Percentiles rank a stretch among this genome's conserved stretches.
Conservation (phyloP, 2,329 filamentous ascomycete species). For the Coniochaeta sp. region DNA sequence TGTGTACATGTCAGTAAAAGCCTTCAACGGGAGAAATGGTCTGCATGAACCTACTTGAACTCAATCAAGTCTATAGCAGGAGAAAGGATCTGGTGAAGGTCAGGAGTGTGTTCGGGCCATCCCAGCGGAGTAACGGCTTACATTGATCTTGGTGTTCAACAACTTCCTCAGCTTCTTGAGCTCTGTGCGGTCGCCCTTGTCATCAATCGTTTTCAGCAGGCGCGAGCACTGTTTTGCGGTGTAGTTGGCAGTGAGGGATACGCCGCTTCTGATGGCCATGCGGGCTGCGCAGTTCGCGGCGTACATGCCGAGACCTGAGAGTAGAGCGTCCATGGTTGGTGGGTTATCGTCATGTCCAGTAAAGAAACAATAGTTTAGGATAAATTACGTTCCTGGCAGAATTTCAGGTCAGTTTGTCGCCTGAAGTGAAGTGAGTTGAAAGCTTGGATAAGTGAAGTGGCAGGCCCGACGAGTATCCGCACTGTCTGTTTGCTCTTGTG, state of each 20-base stretch:
- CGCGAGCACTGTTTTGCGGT: conserved; percentile 77
- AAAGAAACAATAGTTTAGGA: no score
- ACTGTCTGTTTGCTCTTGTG: no score
- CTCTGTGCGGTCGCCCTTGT: conserved; percentile 60
- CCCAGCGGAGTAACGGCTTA: conserved; percentile 22
- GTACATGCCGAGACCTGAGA: conserved; percentile 51
- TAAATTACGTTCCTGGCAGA: no score
- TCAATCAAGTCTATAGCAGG: conserved; percentile 90
- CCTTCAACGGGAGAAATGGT: neutral
- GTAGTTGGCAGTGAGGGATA: conserved; percentile 78
- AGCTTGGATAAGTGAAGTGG: no score
- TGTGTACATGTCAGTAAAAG: conserved; percentile 9
- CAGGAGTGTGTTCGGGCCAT: conserved; percentile 4
- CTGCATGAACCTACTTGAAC: conserved; percentile 56
- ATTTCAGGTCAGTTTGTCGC: no score
- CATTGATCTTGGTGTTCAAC: conserved; percentile 79
- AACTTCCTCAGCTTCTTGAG: conserved; percentile 64
- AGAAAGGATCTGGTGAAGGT: conserved; percentile 61
- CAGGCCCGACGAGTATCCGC: no score
- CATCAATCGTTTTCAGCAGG: conserved; percentile 69
- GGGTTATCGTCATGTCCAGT: no score
- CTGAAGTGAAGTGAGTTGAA: no score
- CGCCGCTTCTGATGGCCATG: conserved; percentile 71
- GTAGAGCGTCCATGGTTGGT: conserved; percentile 71
- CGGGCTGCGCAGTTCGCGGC: conserved; percentile 68